Percentiles rank a stretch among this genome's conserved stretches.
These are phyloP conservation scores for Candida peoriensis DNA, from an alignment of 805 yeast species.

Conservation along the genomic window DNA sequence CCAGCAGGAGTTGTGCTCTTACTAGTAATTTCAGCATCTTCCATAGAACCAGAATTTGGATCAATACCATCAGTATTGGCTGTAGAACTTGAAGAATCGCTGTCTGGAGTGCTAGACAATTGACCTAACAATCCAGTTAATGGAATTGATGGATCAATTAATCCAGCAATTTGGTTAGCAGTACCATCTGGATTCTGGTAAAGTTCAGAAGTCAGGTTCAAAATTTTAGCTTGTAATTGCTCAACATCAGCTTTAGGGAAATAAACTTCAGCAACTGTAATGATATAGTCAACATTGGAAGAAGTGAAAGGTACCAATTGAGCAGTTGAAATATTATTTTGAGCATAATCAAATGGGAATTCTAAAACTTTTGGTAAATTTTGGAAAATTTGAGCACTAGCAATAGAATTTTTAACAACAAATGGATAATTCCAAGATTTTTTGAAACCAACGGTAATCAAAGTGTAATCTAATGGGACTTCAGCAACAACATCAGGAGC, in stretches of 20 bases:
- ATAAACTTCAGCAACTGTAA: constrained; percentile 84
- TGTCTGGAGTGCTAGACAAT: constrained; percentile 6
- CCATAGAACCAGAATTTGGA: constrained; percentile 26
- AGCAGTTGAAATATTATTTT: constrained; percentile 48
- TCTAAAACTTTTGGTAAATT: constrained; percentile 73
- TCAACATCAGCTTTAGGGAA: constrained; percentile 56
- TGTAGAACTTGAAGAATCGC: constrained; percentile 11
- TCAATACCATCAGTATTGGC: constrained; percentile 9
- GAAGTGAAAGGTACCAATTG: constrained; percentile 75
- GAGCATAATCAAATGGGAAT: constrained; percentile 47
- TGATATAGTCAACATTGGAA: constrained; percentile 52
- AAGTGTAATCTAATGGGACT: constrained; percentile 43
- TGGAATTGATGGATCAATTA: constrained; percentile 72
- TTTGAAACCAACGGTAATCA: constrained; percentile 75
- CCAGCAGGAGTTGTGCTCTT: constrained; percentile 11
- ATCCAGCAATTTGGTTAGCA: constrained; percentile 49
- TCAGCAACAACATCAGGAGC: constrained; percentile 49
- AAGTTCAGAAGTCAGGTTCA: constrained; percentile 47
- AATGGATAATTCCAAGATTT: constrained; percentile 77
- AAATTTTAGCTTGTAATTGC: constrained; percentile 44
- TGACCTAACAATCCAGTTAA: constrained; percentile 36
- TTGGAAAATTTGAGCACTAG: constrained; percentile 82
- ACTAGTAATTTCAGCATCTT: constrained; percentile 20
- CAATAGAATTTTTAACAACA: constrained; percentile 63
- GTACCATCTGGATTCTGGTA: constrained; percentile 57